These are phyloP conservation scores for Dimocarpus longan DNA, from an alignment of 345 rosid genomes.

Conservation along the genomic window DNA sequence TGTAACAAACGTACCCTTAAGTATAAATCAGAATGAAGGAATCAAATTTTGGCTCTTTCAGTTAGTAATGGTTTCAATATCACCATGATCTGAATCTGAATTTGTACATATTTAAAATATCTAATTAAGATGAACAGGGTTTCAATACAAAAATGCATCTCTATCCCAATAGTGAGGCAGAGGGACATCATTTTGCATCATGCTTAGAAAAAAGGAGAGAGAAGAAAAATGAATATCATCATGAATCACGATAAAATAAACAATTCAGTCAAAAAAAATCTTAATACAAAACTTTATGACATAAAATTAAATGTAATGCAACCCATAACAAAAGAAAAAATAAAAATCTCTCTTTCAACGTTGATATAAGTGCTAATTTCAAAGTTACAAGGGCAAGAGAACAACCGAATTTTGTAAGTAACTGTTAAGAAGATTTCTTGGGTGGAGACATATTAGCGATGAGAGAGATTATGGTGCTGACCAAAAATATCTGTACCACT, in stretches of 20 bases:
- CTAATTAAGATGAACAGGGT: neutral
- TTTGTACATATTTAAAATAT: neutral
- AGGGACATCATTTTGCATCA: neutral
- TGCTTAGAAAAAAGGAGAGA: neutral
- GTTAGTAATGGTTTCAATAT: neutral
- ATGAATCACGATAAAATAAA: neutral
- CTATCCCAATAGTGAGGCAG: neutral
- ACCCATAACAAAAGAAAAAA: neutral
- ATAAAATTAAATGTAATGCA: neutral
- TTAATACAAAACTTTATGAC: neutral
- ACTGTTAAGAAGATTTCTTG: conserved; percentile 50
- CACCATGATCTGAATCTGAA: neutral
- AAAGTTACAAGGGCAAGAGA: neutral
- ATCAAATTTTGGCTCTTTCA: neutral
- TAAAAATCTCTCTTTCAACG: neutral
- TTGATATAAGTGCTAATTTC: neutral
- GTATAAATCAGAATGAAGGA: neutral
- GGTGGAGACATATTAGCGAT: conserved; percentile 79
- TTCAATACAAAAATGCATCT: neutral
- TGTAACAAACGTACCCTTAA: neutral
- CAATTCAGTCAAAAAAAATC: neutral
- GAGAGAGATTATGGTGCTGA: conserved; percentile 36
- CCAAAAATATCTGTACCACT: neutral
- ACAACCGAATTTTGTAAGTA: neutral
- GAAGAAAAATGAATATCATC: neutral